Evolutionary conservation across 1,284 basidiomycete species (phyloP), one percentile per base, ranked within the genome.

Genomic region (Dichomitus squalens): DNA sequence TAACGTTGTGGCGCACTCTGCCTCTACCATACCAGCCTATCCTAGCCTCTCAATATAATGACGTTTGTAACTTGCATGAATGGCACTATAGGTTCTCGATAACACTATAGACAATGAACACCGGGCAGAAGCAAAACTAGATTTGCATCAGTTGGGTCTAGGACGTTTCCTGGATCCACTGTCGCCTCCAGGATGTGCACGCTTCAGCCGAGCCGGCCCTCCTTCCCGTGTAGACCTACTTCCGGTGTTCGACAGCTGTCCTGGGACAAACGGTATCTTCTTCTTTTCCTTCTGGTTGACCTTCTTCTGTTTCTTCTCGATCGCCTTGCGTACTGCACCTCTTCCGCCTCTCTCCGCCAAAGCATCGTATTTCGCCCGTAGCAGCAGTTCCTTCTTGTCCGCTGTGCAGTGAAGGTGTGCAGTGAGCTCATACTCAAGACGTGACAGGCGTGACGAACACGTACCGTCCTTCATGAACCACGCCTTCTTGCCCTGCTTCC

Each of bases 291-390:
- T 95, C 72, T 93, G 92, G 31, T 83, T 82, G 21, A 90, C 78
- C 79, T 96, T 96, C 73, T 86, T 93, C 73, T 92, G 85, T 71
- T 88, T 93, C 80, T 92, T 95, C 68, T 94, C 93, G 39, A 96
- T 85, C 2, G 87, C 92, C 73, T 90, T 94, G 70, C 90, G 92
- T 58, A 96, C 91, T 0, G 93, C 93, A 7, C 80, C 75, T 63
- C 85, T 86, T 5, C 93, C 93, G 1, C 93, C 93, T 50, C 80
- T 75, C 21, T 81, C 80, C 9, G 90, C 88, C 39, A 95, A 78
- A 4, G 87, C 86, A 29, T 93, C 88, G 70, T 91, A 92, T 58
- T 87, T 82, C 12, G 93, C 90, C 57, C 87, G 84, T 57, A 85
- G 75, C 0, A 95, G 68, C 20, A 94, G 66, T 52, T 88, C 82